A percentile compares a stretch with the other conserved stretches of the same genome.
Conservation (phyloP, 106 monocot genomes). For the Vanilla planifolia region DNA sequence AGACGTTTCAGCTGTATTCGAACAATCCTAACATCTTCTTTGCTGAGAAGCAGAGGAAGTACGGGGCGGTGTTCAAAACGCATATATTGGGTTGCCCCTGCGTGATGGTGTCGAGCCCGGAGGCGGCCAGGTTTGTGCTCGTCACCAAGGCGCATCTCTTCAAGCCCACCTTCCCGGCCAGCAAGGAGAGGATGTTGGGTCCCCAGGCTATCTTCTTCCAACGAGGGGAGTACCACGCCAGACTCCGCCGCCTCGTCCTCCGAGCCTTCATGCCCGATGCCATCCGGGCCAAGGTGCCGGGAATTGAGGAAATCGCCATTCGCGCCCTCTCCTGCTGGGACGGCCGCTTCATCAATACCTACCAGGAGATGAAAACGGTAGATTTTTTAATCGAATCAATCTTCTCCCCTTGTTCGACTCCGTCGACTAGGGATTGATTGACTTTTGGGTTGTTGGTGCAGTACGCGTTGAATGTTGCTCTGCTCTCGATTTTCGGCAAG, state of each 20-base stretch:
- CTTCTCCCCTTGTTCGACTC: not conserved
- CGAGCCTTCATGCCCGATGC: slow-evolving; percentile 78
- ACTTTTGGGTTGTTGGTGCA: no score
- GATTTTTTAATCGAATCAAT: not conserved
- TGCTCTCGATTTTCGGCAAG: slow-evolving; percentile 70
- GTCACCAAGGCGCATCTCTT: slow-evolving; percentile 68
- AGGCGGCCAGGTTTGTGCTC: slow-evolving; percentile 81
- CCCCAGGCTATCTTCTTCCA: slow-evolving; percentile 94
- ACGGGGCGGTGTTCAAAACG: slow-evolving; percentile 83
- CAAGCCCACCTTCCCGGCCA: slow-evolving; percentile 90
- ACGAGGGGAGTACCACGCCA: slow-evolving; percentile 66
- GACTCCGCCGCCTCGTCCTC: slow-evolving; percentile 59
- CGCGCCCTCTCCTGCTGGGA: slow-evolving; percentile 59
- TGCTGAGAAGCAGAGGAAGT: slow-evolving; percentile 29
- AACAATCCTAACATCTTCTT: slow-evolving; percentile 53
- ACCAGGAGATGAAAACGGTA: slow-evolving; percentile 90
- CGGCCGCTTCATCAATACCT: slow-evolving; percentile 56
- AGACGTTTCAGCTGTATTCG: slow-evolving; percentile 65
- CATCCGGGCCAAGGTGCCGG: slow-evolving; percentile 33
- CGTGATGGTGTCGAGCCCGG: slow-evolving; percentile 29
- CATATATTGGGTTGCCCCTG: slow-evolving; percentile 80
- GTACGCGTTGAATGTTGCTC: slow-evolving; percentile 84
- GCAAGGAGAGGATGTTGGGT: slow-evolving; percentile 90
- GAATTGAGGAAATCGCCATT: slow-evolving; percentile 47
- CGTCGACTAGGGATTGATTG: not conserved